Percentiles rank a stretch among this genome's conserved stretches.
These are phyloP conservation scores for Byssochlamys sp. DNA, from an alignment of 2,329 filamentous ascomycete species.

Conservation along the genomic window DNA sequence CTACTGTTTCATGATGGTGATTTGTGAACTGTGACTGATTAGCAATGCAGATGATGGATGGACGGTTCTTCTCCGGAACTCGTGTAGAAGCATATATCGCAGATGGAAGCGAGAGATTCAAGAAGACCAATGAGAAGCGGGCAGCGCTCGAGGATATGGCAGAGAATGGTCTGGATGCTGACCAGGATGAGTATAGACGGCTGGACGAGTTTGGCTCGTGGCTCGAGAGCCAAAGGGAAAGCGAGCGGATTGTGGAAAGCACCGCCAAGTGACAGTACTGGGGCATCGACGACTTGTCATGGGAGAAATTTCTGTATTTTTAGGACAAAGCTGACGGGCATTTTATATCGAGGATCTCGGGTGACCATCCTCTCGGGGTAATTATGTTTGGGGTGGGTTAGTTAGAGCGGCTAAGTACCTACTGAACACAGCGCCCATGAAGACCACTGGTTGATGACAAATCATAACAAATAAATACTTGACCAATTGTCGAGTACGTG, in stretches of 20 bases:
- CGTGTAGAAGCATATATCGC: constrained; percentile 62
- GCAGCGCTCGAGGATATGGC: constrained; percentile 37
- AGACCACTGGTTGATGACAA: too few species aligned
- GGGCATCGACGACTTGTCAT: neutral
- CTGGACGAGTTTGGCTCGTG: constrained; percentile 43
- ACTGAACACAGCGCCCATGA: neutral
- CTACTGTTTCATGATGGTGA: neutral
- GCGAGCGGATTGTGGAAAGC: constrained; percentile 14
- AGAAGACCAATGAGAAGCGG: constrained; percentile 49
- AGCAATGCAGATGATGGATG: constrained; percentile 55
- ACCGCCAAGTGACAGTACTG: constrained; percentile 8
- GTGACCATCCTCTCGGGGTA: neutral
- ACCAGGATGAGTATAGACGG: constrained; percentile 35
- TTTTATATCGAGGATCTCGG: constrained; percentile 3
- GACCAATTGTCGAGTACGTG: too few species aligned
- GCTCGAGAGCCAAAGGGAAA: constrained; percentile 26
- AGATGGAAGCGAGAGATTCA: constrained; percentile 62
- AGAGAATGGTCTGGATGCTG: constrained; percentile 34
- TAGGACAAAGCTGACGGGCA: neutral
- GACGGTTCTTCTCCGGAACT: constrained; percentile 66
- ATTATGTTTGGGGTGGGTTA: neutral
- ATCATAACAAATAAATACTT: too few species aligned
- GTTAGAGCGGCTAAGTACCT: neutral
- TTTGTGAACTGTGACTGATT: neutral
- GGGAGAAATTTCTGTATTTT: neutral